phyloP scores from a whole-genome alignment of 73 alveolate species.

The Durusdinium trenchii region DNA sequence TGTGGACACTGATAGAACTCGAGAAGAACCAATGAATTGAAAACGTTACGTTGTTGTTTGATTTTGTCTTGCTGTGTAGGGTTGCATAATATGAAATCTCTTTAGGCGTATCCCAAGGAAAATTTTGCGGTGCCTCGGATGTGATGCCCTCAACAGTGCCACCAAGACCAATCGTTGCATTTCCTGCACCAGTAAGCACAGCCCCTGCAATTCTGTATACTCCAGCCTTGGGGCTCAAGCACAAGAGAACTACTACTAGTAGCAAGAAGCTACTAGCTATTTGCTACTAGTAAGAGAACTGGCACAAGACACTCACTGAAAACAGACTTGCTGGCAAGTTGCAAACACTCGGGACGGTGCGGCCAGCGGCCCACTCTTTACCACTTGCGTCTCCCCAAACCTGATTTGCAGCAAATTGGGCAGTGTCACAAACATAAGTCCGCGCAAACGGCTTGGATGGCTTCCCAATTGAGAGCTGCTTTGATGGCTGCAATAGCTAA shows the following conservation, averaged over 20 bases:
- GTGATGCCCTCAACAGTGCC: conserved; percentile 95
- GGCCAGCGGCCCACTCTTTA: conserved; percentile 84
- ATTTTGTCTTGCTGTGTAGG: too few species aligned
- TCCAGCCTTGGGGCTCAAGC: conserved; percentile 65
- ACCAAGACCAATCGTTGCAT: conserved; percentile 92
- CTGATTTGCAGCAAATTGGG: not conserved
- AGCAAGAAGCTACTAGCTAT: too few species aligned
- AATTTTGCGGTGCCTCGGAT: not conserved
- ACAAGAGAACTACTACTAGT: not conserved
- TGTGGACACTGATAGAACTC: too few species aligned
- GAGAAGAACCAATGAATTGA: too few species aligned
- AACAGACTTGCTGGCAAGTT: not conserved
- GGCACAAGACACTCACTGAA: not conserved
- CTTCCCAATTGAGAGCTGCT: too few species aligned
- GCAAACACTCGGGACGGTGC: conserved; percentile 89
- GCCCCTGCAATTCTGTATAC: conserved; percentile 85
- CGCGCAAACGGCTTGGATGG: too few species aligned
- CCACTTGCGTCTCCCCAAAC: conserved; percentile 91
- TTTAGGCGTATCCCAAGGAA: not conserved
- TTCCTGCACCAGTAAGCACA: conserved; percentile 83
- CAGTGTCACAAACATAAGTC: too few species aligned
- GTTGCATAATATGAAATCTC: too few species aligned
- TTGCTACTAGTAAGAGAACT: not conserved
- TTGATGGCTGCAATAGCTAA: too few species aligned
- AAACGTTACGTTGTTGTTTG: too few species aligned